phyloP scores from a whole-genome alignment of 1,139 yeast species.

The Pichiaceae sp. region DNA sequence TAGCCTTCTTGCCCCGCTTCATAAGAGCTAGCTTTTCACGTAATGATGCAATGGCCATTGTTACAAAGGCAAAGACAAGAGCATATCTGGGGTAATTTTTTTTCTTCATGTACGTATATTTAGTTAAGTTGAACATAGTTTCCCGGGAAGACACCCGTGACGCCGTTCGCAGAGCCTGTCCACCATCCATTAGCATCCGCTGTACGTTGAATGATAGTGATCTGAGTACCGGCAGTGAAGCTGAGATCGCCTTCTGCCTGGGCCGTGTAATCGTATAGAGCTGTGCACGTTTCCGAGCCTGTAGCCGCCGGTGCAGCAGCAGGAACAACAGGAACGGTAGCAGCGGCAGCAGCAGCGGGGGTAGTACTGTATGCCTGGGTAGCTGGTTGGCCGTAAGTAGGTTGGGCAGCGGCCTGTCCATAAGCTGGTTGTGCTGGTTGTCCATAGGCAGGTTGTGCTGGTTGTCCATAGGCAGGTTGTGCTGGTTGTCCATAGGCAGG shows the following conservation, averaged over 20 bases:
- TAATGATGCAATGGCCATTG: slow-evolving; percentile 1
- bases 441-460: neutral
- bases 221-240: slow-evolving; percentile 81
- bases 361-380: slow-evolving; percentile 10
- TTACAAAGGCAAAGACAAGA: neutral
- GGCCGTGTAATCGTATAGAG: slow-evolving; percentile 69
- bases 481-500: slow-evolving; percentile 7
- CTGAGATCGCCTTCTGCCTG: slow-evolving; percentile 87
- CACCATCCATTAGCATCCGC: slow-evolving; percentile 93
- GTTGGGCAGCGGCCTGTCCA: slow-evolving; percentile 8
- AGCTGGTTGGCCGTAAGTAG: slow-evolving; percentile 10
- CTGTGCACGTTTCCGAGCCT: slow-evolving; percentile 55
- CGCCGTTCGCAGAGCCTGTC: slow-evolving; percentile 89
- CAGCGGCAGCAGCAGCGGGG: slow-evolving; percentile 6
- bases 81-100: neutral
- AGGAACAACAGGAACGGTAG: slow-evolving; percentile 24
- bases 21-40: slow-evolving; percentile 1
- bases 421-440: slow-evolving; percentile 4
- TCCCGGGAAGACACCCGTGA: slow-evolving; percentile 90
- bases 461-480: neutral
- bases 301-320: slow-evolving; percentile 33
- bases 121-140: slow-evolving; percentile 74
- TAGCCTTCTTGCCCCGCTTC: slow-evolving; percentile 1
- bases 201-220: slow-evolving; percentile 75
- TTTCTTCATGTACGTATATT: neutral